Evolutionary conservation across 2,329 filamentous ascomycete genomes (phyloP).

Genomic region (Ciborinia camelliae): DNA sequence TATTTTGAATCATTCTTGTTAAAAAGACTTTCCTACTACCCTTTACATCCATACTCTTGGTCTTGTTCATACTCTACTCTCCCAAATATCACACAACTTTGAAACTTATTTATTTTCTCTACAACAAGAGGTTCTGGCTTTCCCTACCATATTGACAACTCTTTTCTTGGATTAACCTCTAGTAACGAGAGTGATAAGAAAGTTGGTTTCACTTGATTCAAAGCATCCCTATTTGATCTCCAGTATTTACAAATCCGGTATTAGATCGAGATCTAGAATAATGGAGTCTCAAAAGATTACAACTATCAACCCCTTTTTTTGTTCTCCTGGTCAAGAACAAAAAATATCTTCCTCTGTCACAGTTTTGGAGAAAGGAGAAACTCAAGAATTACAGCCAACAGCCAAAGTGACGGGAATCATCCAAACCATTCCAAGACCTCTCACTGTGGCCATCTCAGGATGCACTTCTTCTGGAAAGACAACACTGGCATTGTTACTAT

Average conservation of each 20-base stretch:
- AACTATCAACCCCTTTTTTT: not conserved
- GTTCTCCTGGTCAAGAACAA: not conserved
- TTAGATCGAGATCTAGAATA: not conserved
- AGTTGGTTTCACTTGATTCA: not conserved
- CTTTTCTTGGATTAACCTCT: too few relatives aligned
- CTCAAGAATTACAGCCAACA: not conserved
- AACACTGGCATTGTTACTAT: constrained; percentile 9
- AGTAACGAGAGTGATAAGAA: not conserved
- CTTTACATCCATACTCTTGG: not conserved
- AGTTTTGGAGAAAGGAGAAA: not conserved
- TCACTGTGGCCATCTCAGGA: constrained; percentile 11
- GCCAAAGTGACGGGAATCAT: not conserved
- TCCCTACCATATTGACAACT: not conserved
- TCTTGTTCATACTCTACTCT: not conserved
- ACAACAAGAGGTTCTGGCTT: too few relatives aligned
- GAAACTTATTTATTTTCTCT: too few relatives aligned
- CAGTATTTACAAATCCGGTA: not conserved
- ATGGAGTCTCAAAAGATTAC: not conserved
- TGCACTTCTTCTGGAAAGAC: constrained; percentile 15
- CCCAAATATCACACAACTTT: not conserved
- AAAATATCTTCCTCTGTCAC: not conserved
- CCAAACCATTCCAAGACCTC: not conserved
- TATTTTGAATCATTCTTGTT: not conserved
- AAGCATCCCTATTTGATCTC: not conserved
- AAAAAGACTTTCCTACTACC: not conserved